Evolutionary conservation across 208 protist species (phyloP).

Genomic region (Trypanosoma lewisi): DNA sequence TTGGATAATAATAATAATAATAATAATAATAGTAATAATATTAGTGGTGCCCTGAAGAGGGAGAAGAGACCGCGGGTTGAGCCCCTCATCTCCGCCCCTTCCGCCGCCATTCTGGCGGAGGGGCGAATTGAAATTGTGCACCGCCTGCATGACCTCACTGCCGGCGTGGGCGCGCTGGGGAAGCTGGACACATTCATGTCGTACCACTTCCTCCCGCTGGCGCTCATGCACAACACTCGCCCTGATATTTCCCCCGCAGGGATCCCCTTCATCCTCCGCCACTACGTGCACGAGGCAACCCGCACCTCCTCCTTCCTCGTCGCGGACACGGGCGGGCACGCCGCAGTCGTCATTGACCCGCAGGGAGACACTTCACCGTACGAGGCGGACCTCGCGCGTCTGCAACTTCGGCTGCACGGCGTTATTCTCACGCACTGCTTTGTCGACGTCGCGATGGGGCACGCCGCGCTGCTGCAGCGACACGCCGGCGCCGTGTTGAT

Average conservation of each 20-base stretch:
- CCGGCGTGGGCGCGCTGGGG: constrained; percentile 2
- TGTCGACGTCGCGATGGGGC: constrained; percentile 55
- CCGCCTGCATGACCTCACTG: constrained; percentile 16
- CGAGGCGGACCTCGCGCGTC: constrained; percentile 31
- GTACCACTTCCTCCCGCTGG: constrained; percentile 60
- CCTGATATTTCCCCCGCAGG: not conserved
- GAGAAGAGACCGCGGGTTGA: constrained; percentile 4
- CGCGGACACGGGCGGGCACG: constrained; percentile 24
- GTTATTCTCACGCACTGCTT: constrained; percentile 75
- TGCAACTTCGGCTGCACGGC: constrained; percentile 33
- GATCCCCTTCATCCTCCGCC: constrained; percentile 44
- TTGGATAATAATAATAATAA: not conserved
- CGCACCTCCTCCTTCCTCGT: constrained; percentile 72
- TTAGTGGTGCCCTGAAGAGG: not conserved
- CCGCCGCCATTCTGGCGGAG: constrained; percentile 16
- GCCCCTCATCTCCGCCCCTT: constrained; percentile 14
- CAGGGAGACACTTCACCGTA: constrained; percentile 37
- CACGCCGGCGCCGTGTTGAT: constrained; percentile 29
- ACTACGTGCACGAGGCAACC: constrained; percentile 75
- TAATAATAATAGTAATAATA: not conserved
- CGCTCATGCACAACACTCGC: constrained; percentile 50
- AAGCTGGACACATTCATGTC: constrained; percentile 59
- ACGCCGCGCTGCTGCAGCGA: constrained; percentile 26
- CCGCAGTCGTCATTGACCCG: constrained; percentile 57
- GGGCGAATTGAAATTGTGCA: constrained; percentile 15